Evolutionary conservation across 768 basidiomycete genomes (phyloP), one percentile per base, ranked within the genome.

Genomic region (Suillus variegatus): DNA sequence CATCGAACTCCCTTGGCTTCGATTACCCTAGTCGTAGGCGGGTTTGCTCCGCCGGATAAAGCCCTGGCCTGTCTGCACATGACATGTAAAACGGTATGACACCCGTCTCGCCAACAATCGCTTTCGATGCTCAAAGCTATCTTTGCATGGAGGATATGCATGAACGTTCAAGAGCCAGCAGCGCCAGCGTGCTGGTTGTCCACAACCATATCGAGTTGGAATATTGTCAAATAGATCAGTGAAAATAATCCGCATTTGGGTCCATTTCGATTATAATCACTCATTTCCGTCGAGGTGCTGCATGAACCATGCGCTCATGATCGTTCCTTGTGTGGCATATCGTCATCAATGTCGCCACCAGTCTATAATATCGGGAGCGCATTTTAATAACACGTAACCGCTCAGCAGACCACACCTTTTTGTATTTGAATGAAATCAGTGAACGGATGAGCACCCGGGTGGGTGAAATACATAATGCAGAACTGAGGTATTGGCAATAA

Each of bases 281-380:
- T 40, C 57, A 58, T 58, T 58, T 58, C 57, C 38, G 57, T 41
- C 25, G 57, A 58, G 57, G 22, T 55, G 54, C 18, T 54, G 52
- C 36, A 57, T 38, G 13, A 22, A 57, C 22, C 6, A 22, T 38
- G 22, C 14, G 56, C 16, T 41, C 25, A 60, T 28, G 9, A 60
- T 58, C 25, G 40, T 25, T 41, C 57, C 38, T 32, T 4, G 38
- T 58, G 38, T 22, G 8, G 57, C 25, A 40, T 60, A 57, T 16
- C 22, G 41, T 60, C 41, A 43, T 9, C 28, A 5, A 38, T 57
- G 36, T 40, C 22, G 56, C 56, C 20, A n/a, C 38, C n/a, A 43
- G 40, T 43, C 9, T 43, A 40, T 38, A 25, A 40, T 58, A 40
- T 58, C 57, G 38, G 22, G 14, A 16, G 57, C 57, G 7, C 22